phyloP scores from a whole-genome alignment of 73 alveolate genomes.

The Blepharisma stoltei region DNA sequence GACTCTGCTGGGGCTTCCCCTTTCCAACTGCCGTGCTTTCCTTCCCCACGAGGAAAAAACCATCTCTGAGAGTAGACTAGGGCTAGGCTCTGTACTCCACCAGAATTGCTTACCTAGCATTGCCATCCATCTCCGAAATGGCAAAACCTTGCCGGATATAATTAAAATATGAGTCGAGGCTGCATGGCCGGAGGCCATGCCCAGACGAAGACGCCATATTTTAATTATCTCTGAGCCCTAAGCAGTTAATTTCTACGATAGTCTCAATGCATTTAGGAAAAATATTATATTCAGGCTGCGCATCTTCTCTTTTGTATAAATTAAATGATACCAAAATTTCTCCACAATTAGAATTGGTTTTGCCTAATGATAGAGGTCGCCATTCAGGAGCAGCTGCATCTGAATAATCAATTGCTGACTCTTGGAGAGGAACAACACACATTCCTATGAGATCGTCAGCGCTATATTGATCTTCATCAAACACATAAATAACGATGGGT shows the following conservation, averaged over 20 bases:
- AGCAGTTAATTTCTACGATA: constrained; percentile 59
- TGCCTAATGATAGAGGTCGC: constrained; percentile 77
- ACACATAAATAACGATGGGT: constrained; percentile 51
- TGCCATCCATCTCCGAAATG: too few relatives aligned
- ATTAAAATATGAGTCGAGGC: too few relatives aligned
- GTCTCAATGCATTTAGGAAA: constrained; percentile 34
- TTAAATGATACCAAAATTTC: constrained; percentile 78
- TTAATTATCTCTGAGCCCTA: constrained; percentile 86
- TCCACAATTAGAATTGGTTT: constrained; percentile 71
- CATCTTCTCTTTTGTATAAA: constrained; percentile 56
- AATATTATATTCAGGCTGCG: constrained; percentile 35
- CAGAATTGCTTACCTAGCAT: too few relatives aligned
- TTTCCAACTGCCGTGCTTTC: too few relatives aligned
- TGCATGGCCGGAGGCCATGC: too few relatives aligned
- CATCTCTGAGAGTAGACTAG: too few relatives aligned
- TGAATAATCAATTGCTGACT: constrained; percentile 51
- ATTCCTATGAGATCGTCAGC: constrained; percentile 63
- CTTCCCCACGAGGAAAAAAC: too few relatives aligned
- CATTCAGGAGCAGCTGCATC: constrained; percentile 79
- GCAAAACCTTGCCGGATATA: too few relatives aligned
- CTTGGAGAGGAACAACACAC: constrained; percentile 53
- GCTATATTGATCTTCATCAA: constrained; percentile 43
- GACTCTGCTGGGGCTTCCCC: too few relatives aligned
- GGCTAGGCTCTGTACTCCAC: too few relatives aligned
- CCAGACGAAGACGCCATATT: too few relatives aligned